Conservation (phyloP, 805 yeast species). For the Yamadazyma phyllophila region DNA sequence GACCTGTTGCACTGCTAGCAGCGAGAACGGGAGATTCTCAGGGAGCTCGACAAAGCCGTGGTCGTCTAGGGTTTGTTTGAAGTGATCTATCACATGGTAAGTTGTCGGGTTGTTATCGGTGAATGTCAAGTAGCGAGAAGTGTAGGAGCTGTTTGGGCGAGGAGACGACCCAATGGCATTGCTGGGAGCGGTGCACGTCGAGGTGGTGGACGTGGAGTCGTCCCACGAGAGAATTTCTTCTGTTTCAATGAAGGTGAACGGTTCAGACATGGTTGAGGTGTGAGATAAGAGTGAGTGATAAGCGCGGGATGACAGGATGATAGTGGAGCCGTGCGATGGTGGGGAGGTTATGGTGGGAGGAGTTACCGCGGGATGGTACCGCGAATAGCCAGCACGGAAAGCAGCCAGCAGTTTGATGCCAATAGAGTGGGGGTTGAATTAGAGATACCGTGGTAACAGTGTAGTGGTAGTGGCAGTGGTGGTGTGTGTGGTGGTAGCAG, state of each 20-base stretch:
- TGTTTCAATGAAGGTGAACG: slow-evolving; percentile 7
- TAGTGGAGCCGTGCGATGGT: background rate
- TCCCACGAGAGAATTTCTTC: slow-evolving; percentile 15
- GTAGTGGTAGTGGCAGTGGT: too few relatives aligned
- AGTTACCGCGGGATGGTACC: too few relatives aligned
- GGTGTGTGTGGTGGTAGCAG: too few relatives aligned
- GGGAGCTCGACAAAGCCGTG: slow-evolving; percentile 65
- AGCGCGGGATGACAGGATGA: background rate
- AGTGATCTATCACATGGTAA: slow-evolving; percentile 62
- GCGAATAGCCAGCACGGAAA: background rate
- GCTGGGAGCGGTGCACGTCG: background rate
- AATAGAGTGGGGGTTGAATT: too few relatives aligned
- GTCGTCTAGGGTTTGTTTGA: slow-evolving; percentile 46
- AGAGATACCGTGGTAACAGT: too few relatives aligned
- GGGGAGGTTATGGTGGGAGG: too few relatives aligned
- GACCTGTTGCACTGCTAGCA: background rate
- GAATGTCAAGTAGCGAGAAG: slow-evolving; percentile 57
- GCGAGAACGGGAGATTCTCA: slow-evolving; percentile 48
- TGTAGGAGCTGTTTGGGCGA: background rate
- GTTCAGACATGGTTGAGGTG: background rate
- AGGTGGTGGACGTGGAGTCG: slow-evolving; percentile 1
- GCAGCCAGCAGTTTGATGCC: too few relatives aligned
- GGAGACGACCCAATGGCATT: background rate
- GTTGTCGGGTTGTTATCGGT: slow-evolving; percentile 73
- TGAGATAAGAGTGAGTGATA: background rate